Base-by-base conservation (phyloP, 2,329 filamentous ascomycete genomes). In the Colletotrichum karsti region DNA sequence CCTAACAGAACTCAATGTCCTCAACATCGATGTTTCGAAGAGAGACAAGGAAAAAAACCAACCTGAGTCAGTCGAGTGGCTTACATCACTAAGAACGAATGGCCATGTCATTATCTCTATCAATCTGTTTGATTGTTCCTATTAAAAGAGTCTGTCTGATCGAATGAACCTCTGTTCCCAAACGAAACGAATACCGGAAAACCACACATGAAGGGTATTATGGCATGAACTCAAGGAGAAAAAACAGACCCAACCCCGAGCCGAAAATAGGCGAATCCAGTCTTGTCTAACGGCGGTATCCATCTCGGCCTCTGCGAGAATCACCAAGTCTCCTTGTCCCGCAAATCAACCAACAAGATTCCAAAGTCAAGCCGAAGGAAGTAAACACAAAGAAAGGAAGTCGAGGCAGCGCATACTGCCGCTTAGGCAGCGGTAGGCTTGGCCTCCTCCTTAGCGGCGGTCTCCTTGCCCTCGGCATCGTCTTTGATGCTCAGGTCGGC, bases 181-280 rank as follows among this genome's bases (percentile, higher is more conserved):
- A 58, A 59, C 24, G 60, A 48, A 59, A 26, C 10, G 30, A 33
- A 26, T 15, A 30, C 53, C 59, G 58, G 37, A 64, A 54, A 69
- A 67, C 55, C 53, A 60, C 51, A 67, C 62, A 44, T 46, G 33
- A 67, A 56, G 66, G 66, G 66, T 69, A 69, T 69, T 69, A 67
- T 69, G 55, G 66, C 51, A 67, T 37, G 62, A 69, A 67, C 51
- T 41, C 50, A 61, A 67, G 26, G 66, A 61, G 41, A 65, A 51
- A 46, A 22, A 20, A 35, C 28, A 56, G 48, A 41, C 26, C 33
- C n/a, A 13, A 42, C 13, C n/a, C 48, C 48, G 35, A 42, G 44
- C 42, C 33, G 57, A 33, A 37, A 59, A 50, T 26, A 51, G 22
- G 41, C 54, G 33, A 59, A 35, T 56, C 20, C 26, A 59, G 28